Base-by-base conservation (phyloP, 495 filamentous ascomycete genomes). In the Letharia columbiana region DNA sequence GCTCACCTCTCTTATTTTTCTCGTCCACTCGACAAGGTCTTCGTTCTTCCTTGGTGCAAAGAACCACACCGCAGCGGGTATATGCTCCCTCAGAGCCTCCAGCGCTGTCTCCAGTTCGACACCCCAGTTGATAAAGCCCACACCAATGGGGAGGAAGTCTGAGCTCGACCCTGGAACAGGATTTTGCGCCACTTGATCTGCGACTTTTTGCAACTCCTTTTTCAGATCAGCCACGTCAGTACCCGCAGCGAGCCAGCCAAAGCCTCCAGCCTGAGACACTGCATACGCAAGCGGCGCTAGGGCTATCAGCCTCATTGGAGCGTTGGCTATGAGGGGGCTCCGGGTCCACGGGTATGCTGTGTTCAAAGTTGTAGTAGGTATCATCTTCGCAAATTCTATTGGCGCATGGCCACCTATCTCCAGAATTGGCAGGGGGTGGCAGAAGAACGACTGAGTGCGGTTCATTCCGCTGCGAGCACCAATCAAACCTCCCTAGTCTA, bases 221-320 rank as follows among this genome's bases (percentile, higher is more conserved):
- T 76, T 70, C 0, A 77, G 71, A 66, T 67, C 56, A 7, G 67
- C 66, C 40, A 73, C 65, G 49, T 76, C 70, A 58, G 66, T 73
- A 52, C 76, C 77, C n/a, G 65, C 74, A 6, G 71, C 73, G 44
- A 76, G 60, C 57, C 76, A 78, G 5, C 85, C 86, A 6, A 88
- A 67, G 3, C 86, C 86, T 8, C 86, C 84, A 20, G 89, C 88
- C 66, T 78, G 78, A 31, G 83, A 83, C 15, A 90, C 78, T 44
- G 79, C 82, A n/a, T 79, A 69, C 6, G 86, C 76, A 7, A 90
- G 78, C 41, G 73, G 71, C 12, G 84, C 76, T 11, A 82, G 79
- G 17, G 88, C 76, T 64, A 90, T 84, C 54, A 84, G 75, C 28
- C 84, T 80, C 87, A 91, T 90, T 4, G 89, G 89, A 2, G 87